These are phyloP conservation scores for Plasmodium gaboni DNA, from an alignment of 169 alveolate species.

Conservation along the genomic window DNA sequence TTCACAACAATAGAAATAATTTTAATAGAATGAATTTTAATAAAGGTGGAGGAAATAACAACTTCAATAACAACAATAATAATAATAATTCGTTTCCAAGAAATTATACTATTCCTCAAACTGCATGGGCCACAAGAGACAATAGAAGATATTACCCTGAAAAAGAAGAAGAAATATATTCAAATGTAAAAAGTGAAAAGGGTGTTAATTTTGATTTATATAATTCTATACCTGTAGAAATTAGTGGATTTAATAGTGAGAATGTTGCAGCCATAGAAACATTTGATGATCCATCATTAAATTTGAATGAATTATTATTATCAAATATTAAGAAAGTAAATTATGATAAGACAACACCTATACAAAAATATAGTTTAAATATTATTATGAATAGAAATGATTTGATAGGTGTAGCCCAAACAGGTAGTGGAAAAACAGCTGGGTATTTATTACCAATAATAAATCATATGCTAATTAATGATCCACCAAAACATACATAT, in stretches of 20 bases:
- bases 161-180: constrained; percentile 87
- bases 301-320: constrained; percentile 83
- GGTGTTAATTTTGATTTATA: constrained; percentile 91
- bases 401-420: constrained; percentile 97
- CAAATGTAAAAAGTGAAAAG: constrained; percentile 85
- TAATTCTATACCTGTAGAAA: constrained; percentile 91
- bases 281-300: constrained; percentile 82
- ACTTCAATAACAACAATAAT: constrained; percentile 18
- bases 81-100: constrained; percentile 28
- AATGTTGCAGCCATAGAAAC: constrained; percentile 85
- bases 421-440: constrained; percentile 99
- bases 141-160: constrained; percentile 87
- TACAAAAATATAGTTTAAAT: constrained; percentile 96
- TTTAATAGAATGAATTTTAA: constrained; percentile 53
- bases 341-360: constrained; percentile 95
- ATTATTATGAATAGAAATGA: constrained; percentile 94
- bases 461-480: constrained; percentile 90
- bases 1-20: constrained; percentile 23
- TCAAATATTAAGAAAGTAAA: constrained; percentile 85
- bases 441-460: constrained; percentile 97
- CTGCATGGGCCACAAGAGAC: constrained; percentile 89
- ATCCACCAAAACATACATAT: constrained; percentile 86
- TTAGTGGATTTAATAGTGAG: constrained; percentile 85
- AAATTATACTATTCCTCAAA: constrained; percentile 36
- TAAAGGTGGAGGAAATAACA: constrained; percentile 47